phyloP scores from a whole-genome alignment of 2,329 filamentous ascomycete genomes.

The Escovopsis weberi region DNA sequence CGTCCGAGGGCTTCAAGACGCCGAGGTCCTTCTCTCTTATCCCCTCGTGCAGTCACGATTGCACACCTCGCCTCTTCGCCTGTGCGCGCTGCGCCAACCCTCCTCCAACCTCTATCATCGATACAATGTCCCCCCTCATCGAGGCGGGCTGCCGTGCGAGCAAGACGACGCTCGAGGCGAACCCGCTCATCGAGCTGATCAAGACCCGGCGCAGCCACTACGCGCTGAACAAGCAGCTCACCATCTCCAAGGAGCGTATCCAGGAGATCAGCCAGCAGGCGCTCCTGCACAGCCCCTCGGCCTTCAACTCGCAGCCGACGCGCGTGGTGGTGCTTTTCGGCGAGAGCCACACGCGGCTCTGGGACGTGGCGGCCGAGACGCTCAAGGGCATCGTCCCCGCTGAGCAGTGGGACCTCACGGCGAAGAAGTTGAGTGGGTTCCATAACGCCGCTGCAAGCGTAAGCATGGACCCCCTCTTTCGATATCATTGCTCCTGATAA shows the following conservation, averaged over 20 bases:
- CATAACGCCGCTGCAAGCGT: constrained; percentile 58
- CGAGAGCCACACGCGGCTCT: constrained; percentile 74
- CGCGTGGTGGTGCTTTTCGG: constrained; percentile 67
- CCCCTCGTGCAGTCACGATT: too few relatives aligned
- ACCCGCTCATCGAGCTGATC: constrained; percentile 47
- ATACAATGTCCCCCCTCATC: background rate
- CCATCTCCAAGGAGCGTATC: constrained; percentile 37
- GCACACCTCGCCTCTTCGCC: too few relatives aligned
- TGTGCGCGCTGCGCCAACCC: background rate
- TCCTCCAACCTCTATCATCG: background rate
- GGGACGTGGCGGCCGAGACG: constrained; percentile 52
- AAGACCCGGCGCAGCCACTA: constrained; percentile 57
- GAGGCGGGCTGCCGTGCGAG: too few relatives aligned
- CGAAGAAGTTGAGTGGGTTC: constrained; percentile 38
- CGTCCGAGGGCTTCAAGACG: too few relatives aligned
- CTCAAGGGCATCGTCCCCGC: constrained; percentile 43
- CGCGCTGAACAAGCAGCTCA: constrained; percentile 47
- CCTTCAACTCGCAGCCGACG: constrained; percentile 82
- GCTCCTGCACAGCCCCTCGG: constrained; percentile 56
- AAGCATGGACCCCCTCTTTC: too few relatives aligned
- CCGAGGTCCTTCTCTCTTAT: too few relatives aligned
- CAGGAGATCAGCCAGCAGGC: constrained; percentile 49
- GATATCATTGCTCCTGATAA: too few relatives aligned
- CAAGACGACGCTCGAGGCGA: constrained; percentile 19
- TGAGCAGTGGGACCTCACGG: constrained; percentile 43